Evolutionary conservation across 2,329 filamentous ascomycete species (phyloP), one percentile per base, ranked within the genome.

Genomic region (Curvularia verruculosa): DNA sequence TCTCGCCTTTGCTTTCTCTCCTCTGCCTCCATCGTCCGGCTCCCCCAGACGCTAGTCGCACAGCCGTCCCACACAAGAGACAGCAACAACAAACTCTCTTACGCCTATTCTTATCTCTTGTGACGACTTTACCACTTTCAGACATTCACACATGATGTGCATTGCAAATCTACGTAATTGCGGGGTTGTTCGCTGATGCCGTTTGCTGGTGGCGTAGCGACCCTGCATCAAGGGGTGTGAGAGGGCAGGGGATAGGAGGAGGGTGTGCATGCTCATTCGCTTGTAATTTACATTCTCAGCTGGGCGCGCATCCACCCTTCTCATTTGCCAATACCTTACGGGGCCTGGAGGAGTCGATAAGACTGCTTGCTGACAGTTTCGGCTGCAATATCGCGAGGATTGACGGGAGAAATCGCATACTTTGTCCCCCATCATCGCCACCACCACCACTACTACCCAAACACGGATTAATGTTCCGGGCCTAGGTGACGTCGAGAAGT

Each of bases 371-470:
- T 34, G 36, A 47, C 54, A 36, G 46, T 61, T 36, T 36, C 59
- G 60, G 62, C 52, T 39, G 55, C 58, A 61, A 58, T 45, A 59
- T 58, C 18, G 62, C 62, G 62, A 56, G 40, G 50, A 52, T 58
- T 19, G 49, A 41, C 46, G 52, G 52, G 41, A 36, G 54, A 13
- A 52, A 49, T 40, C 47, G 29, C 31, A 36, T 36, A 36, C 51
- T 39, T 28, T 36, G 26, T 29, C 31, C 7, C 8, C 6, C 15
- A 13, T 15, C 31, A 36, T 36, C 12, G 15, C 46, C 47, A 54
- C 56, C 47, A 56, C n/a, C n/a, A n/a, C n/a, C n/a, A n/a, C n/a
- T n/a, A 52, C 31, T 49, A 59, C 46, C 56, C 56, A 45, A 59
- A 58, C 46, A 59, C 57, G 56, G 53, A 50, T 53, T 48, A 54